Percentiles rank a stretch among this genome's conserved stretches.
Evolutionary conservation across 352 stramenopile species (phyloP).

Genomic region (Globisporangium alternatum): DNA sequence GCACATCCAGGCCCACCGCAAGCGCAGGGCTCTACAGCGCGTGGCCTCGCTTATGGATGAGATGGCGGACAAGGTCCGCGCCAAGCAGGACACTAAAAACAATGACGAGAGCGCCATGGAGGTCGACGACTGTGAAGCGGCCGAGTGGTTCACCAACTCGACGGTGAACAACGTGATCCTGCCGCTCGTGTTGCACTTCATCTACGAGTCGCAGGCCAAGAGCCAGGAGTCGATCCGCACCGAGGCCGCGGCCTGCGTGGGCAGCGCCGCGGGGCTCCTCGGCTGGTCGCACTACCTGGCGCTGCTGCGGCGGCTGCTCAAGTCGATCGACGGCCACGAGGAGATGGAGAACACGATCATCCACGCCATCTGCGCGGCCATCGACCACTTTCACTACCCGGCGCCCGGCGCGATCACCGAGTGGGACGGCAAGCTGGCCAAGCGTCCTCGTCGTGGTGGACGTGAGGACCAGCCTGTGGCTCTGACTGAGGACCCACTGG

Average conservation of each 20-base stretch:
- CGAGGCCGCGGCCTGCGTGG: conserved; percentile 93
- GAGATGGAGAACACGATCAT: conserved; percentile 93
- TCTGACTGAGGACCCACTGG: conserved; percentile 7
- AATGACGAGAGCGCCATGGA: conserved; percentile 21
- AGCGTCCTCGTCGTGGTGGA: conserved; percentile 7
- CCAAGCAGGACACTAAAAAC: conserved; percentile 8
- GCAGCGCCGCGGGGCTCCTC: conserved; percentile 88
- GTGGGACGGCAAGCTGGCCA: conserved; percentile 25
- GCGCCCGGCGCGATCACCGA: conserved; percentile 36
- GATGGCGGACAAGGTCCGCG: conserved; percentile 44
- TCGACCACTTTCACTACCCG: conserved; percentile 97
- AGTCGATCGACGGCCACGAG: conserved; percentile 88
- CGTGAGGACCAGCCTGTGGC: not conserved
- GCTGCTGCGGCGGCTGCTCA: conserved; percentile 90
- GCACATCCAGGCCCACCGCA: conserved; percentile 97
- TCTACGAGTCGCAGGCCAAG: conserved; percentile 94
- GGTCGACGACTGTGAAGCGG: conserved; percentile 12
- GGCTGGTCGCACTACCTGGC: conserved; percentile 97
- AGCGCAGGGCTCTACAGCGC: conserved; percentile 89
- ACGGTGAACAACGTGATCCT: conserved; percentile 93
- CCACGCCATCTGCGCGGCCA: conserved; percentile 89
- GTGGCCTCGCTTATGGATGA: conserved; percentile 86
- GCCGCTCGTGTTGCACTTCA: conserved; percentile 94
- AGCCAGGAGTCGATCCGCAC: conserved; percentile 90
- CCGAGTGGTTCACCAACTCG: conserved; percentile 73